Base-by-base conservation (phyloP, 2,329 filamentous ascomycete genomes). In the Blumeriella jaapii region DNA sequence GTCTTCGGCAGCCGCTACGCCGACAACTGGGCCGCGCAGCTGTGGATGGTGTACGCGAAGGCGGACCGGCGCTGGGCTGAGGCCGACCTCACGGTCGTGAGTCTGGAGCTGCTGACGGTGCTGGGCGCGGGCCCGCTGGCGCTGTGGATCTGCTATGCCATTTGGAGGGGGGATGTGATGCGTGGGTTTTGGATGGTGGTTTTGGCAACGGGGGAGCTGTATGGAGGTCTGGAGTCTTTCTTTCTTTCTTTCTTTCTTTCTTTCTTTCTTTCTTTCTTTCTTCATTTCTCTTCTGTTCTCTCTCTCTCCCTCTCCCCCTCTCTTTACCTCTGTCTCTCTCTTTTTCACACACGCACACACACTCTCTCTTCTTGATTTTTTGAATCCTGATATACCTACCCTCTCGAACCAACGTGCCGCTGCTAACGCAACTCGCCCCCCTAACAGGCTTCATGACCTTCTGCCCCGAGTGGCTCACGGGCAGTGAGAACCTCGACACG, bases 361-460 rank as follows among this genome's bases (percentile, higher is more conserved):
- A n/a, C n/a, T n/a, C n/a, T n/a, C n/a, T n/a, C n/a, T n/a, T n/a
- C n/a, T n/a, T n/a, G n/a, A n/a, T n/a, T n/a, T n/a, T n/a, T n/a
- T n/a, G n/a, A n/a, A n/a, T n/a, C n/a, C n/a, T n/a, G n/a, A n/a
- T n/a, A n/a, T n/a, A n/a, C n/a, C n/a, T n/a, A n/a, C n/a, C n/a
- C n/a, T n/a, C n/a, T n/a, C n/a, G n/a, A n/a, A n/a, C n/a, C n/a
- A n/a, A n/a, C n/a, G n/a, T n/a, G n/a, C n/a, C n/a, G n/a, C n/a
- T n/a, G n/a, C n/a, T n/a, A n/a, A n/a, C n/a, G n/a, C n/a, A n/a
- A n/a, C n/a, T n/a, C n/a, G n/a, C n/a, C n/a, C n/a, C n/a, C n/a
- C n/a, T n/a, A n/a, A 11, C 22, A 73, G 71, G 75, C 12, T 81
- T 75, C 59, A 79, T 81, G 70, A 81, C 76, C 0, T 81, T 81